These are phyloP conservation scores for Sanghuangporus baumii DNA, from an alignment of 1,284 basidiomycete species.

Conservation along the genomic window DNA sequence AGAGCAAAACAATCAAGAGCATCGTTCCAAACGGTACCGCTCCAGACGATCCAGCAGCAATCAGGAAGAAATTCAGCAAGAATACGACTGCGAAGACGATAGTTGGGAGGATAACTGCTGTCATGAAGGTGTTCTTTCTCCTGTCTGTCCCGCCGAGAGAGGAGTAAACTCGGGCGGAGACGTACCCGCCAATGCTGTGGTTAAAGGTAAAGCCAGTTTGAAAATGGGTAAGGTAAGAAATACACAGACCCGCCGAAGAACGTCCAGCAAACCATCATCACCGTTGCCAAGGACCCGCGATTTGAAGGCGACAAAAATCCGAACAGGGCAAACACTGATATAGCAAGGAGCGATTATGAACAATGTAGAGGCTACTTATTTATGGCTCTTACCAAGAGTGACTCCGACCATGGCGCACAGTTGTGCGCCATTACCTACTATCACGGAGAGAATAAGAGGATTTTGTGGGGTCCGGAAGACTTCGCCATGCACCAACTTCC, in stretches of 20 bases:
- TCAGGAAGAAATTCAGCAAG: conserved; percentile 81
- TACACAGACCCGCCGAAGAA: conserved; percentile 73
- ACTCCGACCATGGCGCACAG: conserved; percentile 85
- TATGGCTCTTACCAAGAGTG: conserved; percentile 62
- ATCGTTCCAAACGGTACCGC: conserved; percentile 97
- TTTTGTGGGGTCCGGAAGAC: conserved; percentile 85
- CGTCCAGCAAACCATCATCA: conserved; percentile 96
- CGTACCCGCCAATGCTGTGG: conserved; percentile 79
- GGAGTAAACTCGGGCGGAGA: conserved; percentile 80
- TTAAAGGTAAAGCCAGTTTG: not conserved
- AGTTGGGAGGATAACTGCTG: conserved; percentile 87
- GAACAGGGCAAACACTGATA: conserved; percentile 84
- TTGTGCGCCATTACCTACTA: conserved; percentile 90
- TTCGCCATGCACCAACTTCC: conserved; percentile 96
- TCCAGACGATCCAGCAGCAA: conserved; percentile 84
- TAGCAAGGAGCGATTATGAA: not conserved
- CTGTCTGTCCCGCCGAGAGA: conserved; percentile 80
- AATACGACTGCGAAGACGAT: conserved; percentile 81
- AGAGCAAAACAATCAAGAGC: conserved; percentile 84
- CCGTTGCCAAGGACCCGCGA: conserved; percentile 89
- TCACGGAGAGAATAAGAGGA: conserved; percentile 77
- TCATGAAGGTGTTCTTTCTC: conserved; percentile 81
- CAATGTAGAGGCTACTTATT: not conserved
- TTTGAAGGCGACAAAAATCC: conserved; percentile 98
- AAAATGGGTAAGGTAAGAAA: not conserved